phyloP scores from a whole-genome alignment of 2,329 filamentous ascomycete species.

The Lasiodiplodia hormozganensis region DNA sequence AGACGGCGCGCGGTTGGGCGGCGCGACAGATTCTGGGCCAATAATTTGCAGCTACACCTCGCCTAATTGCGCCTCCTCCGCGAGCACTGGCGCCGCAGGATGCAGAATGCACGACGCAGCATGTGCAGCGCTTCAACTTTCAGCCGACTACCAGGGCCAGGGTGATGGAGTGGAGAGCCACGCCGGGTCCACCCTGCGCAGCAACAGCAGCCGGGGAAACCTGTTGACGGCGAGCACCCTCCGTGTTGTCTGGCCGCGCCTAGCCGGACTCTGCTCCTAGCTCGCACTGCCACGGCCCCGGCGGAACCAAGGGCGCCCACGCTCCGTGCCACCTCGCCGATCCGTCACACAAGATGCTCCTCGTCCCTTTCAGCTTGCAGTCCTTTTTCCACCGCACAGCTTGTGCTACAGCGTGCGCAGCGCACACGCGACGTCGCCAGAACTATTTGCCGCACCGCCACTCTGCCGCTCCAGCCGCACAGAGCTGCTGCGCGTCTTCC shows the following conservation, averaged over 20 bases:
- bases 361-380: not conserved
- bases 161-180: not conserved
- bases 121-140: constrained; percentile 14
- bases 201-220: not conserved
- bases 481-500: not conserved
- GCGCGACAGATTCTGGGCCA: constrained; percentile 14
- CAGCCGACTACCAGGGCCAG: constrained; percentile 2
- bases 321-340: not conserved
- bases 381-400: too few relatives aligned
- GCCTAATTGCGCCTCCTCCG: not conserved
- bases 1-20: not conserved
- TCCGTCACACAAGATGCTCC: not conserved
- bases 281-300: not conserved
- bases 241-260: too few relatives aligned
- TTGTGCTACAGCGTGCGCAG: too few relatives aligned
- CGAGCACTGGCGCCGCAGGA: not conserved
- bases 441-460: not conserved
- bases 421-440: not conserved
- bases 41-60: not conserved
- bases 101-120: not conserved
- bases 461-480: too few relatives aligned
- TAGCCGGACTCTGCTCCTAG: not conserved
- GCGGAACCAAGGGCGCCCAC: not conserved
- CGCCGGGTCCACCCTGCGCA: not conserved
- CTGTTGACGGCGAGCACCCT: too few relatives aligned